phyloP scores from a whole-genome alignment of 164 flowering plant species.

The Paratinospora sagittata region DNA sequence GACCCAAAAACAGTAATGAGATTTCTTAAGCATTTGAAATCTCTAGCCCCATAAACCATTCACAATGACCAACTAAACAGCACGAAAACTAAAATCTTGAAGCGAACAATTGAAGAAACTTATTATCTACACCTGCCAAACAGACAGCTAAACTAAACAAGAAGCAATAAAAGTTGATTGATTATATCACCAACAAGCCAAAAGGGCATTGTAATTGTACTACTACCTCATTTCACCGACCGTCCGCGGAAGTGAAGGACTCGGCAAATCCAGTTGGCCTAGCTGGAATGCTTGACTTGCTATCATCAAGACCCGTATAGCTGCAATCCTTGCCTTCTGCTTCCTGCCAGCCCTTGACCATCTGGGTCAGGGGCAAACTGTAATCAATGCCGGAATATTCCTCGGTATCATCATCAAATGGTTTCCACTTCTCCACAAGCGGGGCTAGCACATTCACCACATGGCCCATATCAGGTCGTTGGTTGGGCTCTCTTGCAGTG shows the following conservation, averaged over 20 bases:
- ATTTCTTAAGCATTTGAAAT: slow-evolving; percentile 10
- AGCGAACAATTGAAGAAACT: not conserved
- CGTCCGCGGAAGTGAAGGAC: slow-evolving; percentile 68
- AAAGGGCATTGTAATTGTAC: not conserved
- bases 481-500: slow-evolving; percentile 72
- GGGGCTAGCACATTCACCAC: slow-evolving; percentile 57
- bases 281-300: slow-evolving; percentile 69
- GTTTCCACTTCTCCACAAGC: slow-evolving; percentile 74
- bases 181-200: not conserved
- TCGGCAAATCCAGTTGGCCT: slow-evolving; percentile 64
- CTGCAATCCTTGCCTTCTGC: slow-evolving; percentile 39
- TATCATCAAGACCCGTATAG: slow-evolving; percentile 35
- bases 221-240: slow-evolving; percentile 21
- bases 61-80: not conserved
- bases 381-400: slow-evolving; percentile 50
- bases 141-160: slow-evolving; percentile 3
- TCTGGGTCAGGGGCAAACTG: slow-evolving; percentile 47
- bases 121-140: slow-evolving; percentile 14
- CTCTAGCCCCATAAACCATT: not conserved
- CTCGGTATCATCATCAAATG: slow-evolving; percentile 42
- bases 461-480: slow-evolving; percentile 83
- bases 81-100: not conserved
- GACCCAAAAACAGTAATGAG: not conserved
- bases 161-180: not conserved
- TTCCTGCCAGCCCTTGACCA: slow-evolving; percentile 72